Base-by-base conservation (phyloP, 257 asterid genomes). In the Solanum ossicruentum region DNA sequence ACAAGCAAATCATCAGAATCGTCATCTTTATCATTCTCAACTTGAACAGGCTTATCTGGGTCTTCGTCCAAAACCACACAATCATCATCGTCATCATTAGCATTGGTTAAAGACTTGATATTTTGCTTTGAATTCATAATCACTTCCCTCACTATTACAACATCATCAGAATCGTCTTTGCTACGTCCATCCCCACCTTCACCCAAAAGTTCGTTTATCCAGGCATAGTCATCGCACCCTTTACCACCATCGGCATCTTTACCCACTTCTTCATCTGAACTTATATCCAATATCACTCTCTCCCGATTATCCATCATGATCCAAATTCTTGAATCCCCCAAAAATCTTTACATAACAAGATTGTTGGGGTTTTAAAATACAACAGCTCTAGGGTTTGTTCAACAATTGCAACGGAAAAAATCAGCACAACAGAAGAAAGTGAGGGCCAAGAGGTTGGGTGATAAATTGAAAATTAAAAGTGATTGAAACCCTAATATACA, bases 31-130 rank as follows among this genome's bases (percentile, higher is more conserved):
- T 83, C 78, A 43, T 43, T 86, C 49, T 60, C 89, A 60, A 89
- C 57, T 57, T 77, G 85, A 26, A 87, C 71, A 45, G 86, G 82
- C 84, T 91, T 91, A 81, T 92, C 97, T 3, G 97, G 98, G 83
- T 93, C 94, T 52, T 90, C 92, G 11, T 94, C 98, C 92, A 95
- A 87, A 79, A 95, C 81, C 72, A 95, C 92, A 86, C 98, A 94
- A 80, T 94, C 99, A 67, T 91, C 98, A 54, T 94, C 98, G 7
- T 87, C 85, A 4, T 86, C 91, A 6, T 28, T 32, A 28, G 67
- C 79, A 21, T 85, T 73, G 60, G 41, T 49, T 0, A 84, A 21
- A 17, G 86, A 77, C 84, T 88, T 90, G 73, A 69, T 26, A 77
- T 83, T 69, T 66, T 84, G 85, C 86, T 84, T 88, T 3, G 87